phyloP scores from a whole-genome alignment of 805 yeast species.

The Debaryomyces castellii region DNA sequence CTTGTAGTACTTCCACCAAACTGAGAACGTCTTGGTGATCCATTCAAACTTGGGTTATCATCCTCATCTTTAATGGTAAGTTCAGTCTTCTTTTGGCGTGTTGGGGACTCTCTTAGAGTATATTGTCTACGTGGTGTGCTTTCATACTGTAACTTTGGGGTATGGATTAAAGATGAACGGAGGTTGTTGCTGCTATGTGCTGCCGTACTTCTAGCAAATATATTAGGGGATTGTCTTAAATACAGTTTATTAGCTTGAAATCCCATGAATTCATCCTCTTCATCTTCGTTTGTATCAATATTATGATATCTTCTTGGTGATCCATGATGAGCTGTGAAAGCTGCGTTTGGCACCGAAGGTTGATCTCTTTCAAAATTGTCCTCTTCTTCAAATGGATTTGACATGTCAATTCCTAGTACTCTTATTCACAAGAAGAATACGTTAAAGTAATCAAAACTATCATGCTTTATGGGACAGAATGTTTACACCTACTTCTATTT shows the following conservation, averaged over 20 bases:
- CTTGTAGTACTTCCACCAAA: conserved; percentile 31
- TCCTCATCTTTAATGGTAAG: conserved; percentile 44
- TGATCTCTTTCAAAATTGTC: conserved; percentile 32
- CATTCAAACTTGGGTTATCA: conserved; percentile 22
- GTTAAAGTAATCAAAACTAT: background rate
- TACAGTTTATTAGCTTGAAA: conserved; percentile 28
- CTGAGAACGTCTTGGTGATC: conserved; percentile 38
- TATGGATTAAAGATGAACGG: conserved; percentile 17
- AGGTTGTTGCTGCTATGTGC: conserved; percentile 16
- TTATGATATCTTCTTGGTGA: conserved; percentile 37
- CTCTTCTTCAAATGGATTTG: conserved; percentile 33
- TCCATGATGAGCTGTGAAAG: conserved; percentile 36
- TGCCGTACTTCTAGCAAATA: conserved; percentile 37
- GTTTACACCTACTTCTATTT: background rate
- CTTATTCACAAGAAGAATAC: background rate
- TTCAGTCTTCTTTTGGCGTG: conserved; percentile 49
- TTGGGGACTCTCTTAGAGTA: conserved; percentile 72
- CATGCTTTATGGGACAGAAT: background rate
- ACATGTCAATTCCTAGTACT: conserved; percentile 14
- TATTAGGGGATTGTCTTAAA: conserved; percentile 42
- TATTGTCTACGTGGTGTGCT: conserved; percentile 63
- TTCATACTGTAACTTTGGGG: conserved; percentile 27
- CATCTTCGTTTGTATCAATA: conserved; percentile 11
- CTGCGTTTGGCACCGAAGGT: conserved; percentile 39
- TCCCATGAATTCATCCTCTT: conserved; percentile 25